Evolutionary conservation across 495 filamentous ascomycete genomes (phyloP).

Genomic region (Neurospora discreta): DNA sequence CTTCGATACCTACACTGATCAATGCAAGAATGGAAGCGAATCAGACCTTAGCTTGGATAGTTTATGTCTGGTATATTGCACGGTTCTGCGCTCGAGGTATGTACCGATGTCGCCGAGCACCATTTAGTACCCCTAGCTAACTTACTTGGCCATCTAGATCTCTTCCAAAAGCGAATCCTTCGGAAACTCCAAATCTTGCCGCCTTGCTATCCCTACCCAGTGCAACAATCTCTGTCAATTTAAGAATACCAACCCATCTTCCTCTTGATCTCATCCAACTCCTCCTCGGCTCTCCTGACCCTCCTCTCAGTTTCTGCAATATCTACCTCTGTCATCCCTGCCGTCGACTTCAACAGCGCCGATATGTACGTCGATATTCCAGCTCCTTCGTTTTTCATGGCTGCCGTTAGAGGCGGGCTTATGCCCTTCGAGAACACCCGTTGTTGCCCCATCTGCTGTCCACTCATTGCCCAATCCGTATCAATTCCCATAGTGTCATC

Average conservation of each 20-base stretch:
- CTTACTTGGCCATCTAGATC: background rate
- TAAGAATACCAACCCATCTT: conserved; percentile 32
- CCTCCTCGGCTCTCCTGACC: conserved; percentile 19
- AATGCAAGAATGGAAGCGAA: background rate
- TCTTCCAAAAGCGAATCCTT: background rate
- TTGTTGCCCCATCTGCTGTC: background rate
- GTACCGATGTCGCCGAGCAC: background rate
- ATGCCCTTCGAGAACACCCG: background rate
- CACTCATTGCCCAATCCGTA: background rate
- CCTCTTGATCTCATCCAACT: conserved; percentile 29
- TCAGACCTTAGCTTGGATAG: background rate
- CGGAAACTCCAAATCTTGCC: background rate
- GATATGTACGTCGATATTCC: background rate
- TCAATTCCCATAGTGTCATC: conserved; percentile 24
- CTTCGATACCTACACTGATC: background rate
- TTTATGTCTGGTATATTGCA: background rate
- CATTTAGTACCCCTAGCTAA: background rate
- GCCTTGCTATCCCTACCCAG: background rate
- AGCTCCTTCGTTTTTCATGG: background rate
- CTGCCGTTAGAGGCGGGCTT: background rate
- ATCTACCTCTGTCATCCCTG: conserved; percentile 24
- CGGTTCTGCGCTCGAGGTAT: background rate
- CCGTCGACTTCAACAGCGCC: background rate
- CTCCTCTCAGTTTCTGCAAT: conserved; percentile 26
- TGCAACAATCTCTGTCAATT: background rate